Evolutionary conservation across 2,329 filamentous ascomycete genomes (phyloP).

Genomic region (Trichoderma sp.): DNA sequence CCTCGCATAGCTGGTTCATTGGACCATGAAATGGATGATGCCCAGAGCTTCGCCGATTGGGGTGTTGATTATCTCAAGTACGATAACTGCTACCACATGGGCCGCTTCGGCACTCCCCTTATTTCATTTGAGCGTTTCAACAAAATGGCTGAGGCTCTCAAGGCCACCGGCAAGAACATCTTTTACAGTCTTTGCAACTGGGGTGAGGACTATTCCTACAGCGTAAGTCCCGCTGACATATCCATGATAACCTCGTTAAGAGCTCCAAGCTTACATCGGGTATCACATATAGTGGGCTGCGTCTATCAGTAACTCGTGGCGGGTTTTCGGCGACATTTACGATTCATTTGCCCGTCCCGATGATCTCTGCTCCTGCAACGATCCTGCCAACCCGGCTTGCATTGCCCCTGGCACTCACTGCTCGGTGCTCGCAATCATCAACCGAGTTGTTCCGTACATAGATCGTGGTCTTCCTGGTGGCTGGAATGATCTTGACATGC

Average conservation of each 20-base stretch:
- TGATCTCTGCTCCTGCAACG: conserved; percentile 24
- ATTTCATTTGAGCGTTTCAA: conserved; percentile 27
- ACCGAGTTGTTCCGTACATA: conserved; percentile 21
- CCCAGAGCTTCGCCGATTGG: conserved; percentile 55
- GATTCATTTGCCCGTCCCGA: conserved; percentile 37
- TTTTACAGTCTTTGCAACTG: conserved; percentile 43
- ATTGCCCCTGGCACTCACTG: conserved; percentile 26
- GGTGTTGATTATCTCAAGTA: conserved; percentile 58
- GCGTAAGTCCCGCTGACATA: not conserved
- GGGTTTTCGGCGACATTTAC: conserved; percentile 42
- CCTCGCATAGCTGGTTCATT: conserved; percentile 45
- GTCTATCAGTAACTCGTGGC: conserved; percentile 38
- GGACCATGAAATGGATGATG: conserved; percentile 56
- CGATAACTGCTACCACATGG: conserved; percentile 47
- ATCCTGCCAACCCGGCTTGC: conserved; percentile 25
- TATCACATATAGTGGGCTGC: conserved; percentile 16
- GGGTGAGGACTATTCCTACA: conserved; percentile 34
- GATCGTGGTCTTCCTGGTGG: conserved; percentile 24
- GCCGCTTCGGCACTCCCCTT: conserved; percentile 23
- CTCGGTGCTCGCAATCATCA: conserved; percentile 26
- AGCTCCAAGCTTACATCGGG: not conserved
- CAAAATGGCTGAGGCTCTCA: conserved; percentile 41
- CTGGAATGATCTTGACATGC: conserved; percentile 28
- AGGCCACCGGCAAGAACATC: conserved; percentile 39
- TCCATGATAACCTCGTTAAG: no score